Evolutionary conservation across 73 alveolate species (phyloP).

Genomic region (Effrenium voratum): DNA sequence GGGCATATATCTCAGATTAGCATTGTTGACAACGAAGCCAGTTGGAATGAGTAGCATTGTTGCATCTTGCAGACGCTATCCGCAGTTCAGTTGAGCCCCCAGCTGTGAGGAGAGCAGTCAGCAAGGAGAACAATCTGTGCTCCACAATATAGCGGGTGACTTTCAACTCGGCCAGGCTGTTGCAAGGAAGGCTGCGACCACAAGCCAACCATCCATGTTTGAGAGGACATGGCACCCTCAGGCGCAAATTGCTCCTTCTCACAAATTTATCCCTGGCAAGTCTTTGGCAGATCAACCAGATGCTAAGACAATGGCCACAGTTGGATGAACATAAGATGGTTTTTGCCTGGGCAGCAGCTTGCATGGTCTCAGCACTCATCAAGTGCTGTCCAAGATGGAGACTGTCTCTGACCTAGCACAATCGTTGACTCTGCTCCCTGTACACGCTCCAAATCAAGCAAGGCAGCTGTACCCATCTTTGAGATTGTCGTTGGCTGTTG

Average conservation of each 20-base stretch:
- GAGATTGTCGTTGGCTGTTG: constrained; percentile 73
- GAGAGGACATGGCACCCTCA: too few relatives aligned
- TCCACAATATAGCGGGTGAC: constrained; percentile 78
- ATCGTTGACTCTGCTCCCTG: neutral
- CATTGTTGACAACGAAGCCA: neutral
- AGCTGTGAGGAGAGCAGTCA: constrained; percentile 89
- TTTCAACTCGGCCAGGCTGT: constrained; percentile 35
- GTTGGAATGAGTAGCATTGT: neutral
- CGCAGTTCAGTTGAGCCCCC: neutral
- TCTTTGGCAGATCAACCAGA: neutral
- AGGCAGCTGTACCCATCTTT: constrained; percentile 70
- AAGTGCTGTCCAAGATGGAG: neutral
- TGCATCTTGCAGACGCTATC: neutral
- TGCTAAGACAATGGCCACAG: neutral
- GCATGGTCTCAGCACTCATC: neutral
- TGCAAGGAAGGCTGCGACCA: too few relatives aligned
- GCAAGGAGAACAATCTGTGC: constrained; percentile 76
- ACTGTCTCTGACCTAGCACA: constrained; percentile 37
- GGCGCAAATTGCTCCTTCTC: too few relatives aligned
- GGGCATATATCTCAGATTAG: constrained; percentile 45
- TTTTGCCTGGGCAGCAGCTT: neutral
- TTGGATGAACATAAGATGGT: constrained; percentile 40
- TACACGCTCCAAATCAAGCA: too few relatives aligned
- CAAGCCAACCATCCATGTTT: too few relatives aligned
- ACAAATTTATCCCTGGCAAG: too few relatives aligned